Conservation (phyloP, 768 basidiomycete species). For the Tylopilus rubrobrunneus region DNA sequence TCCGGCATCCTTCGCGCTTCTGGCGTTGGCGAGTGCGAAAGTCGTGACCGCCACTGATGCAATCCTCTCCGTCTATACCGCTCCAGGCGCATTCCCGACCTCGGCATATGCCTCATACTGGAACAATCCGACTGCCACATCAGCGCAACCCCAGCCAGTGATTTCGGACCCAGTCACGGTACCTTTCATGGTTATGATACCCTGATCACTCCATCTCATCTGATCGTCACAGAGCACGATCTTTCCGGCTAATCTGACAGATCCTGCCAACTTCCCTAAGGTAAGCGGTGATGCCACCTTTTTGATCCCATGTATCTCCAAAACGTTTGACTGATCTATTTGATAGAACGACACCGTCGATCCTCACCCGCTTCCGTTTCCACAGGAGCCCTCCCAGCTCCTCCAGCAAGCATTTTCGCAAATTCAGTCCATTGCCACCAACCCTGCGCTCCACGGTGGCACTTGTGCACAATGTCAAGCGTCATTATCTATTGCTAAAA, state of each 20-base stretch:
- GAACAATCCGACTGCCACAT: constrained; percentile 66
- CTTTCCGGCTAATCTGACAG: constrained; percentile 58
- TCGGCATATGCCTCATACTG: constrained; percentile 58
- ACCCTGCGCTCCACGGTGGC: constrained; percentile 33
- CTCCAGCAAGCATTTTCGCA: constrained; percentile 37
- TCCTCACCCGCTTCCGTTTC: constrained; percentile 41
- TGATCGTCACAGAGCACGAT: constrained; percentile 39
- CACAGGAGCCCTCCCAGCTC: constrained; percentile 31
- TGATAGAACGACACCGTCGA: constrained; percentile 41
- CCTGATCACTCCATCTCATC: background rate
- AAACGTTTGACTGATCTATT: background rate
- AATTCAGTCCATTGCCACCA: constrained; percentile 36
- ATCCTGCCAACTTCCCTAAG: constrained; percentile 56
- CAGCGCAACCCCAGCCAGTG: constrained; percentile 66
- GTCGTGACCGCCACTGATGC: constrained; percentile 6
- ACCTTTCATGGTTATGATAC: background rate
- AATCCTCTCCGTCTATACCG: constrained; percentile 46
- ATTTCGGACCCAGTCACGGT: constrained; percentile 67
- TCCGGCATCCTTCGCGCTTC: constrained; percentile 8
- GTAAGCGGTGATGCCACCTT: constrained; percentile 14
- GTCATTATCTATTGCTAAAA: constrained; percentile 37
- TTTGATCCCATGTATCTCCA: background rate
- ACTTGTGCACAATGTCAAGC: constrained; percentile 40
- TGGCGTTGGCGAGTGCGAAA: constrained; percentile 6
- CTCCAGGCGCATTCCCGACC: constrained; percentile 60